Evolutionary conservation across 306 rosid genomes (phyloP), one percentile per base, ranked within the genome.

Genomic region (Sicyos baderoa): DNA sequence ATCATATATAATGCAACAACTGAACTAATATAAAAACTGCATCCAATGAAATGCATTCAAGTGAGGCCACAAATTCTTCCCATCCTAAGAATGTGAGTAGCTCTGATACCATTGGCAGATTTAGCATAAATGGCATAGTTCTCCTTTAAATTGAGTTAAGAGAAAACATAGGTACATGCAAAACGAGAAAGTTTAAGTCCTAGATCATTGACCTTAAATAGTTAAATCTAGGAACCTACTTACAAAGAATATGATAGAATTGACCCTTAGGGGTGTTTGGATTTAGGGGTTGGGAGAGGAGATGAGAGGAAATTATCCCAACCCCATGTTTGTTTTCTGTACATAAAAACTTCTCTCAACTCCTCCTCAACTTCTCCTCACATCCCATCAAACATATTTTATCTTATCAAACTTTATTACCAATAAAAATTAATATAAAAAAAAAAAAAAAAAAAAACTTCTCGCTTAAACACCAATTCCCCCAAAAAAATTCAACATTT

Each of bases 41-140:
- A 51, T 18, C 45, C 27, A 51, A 70, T 70, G 51, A 25, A 18
- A 53, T 25, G 27, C 61, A 51, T 65, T 67, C 55, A 21, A 51
- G 7, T 51, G 55, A 51, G 55, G 55, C 55, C 55, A 51, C 55
- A 51, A 51, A 17, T 51, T 51, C 22, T 51, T 17, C 18, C 53
- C 15, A 15, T 17, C 53, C 18, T 49, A 15, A 7, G 18, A 49
- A 51, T 50, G 55, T n/a, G 22, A 51, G 11, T n/a, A 9, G 19
- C 18, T 50, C 18, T 15, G 54, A 15, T 50, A 50, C 54, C 55
- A 17, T 51, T n/a, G 7, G 17, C 22, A 51, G 55, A 16, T 51
- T 51, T 51, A 51, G 55, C 55, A 14, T 16, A 51, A 51, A 51
- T 16, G 55, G 55, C 21, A 51, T 51, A n/a, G 54, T 16, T 16